These are phyloP conservation scores for Leishmania turanica DNA, from an alignment of 208 protist species.

Conservation along the genomic window DNA sequence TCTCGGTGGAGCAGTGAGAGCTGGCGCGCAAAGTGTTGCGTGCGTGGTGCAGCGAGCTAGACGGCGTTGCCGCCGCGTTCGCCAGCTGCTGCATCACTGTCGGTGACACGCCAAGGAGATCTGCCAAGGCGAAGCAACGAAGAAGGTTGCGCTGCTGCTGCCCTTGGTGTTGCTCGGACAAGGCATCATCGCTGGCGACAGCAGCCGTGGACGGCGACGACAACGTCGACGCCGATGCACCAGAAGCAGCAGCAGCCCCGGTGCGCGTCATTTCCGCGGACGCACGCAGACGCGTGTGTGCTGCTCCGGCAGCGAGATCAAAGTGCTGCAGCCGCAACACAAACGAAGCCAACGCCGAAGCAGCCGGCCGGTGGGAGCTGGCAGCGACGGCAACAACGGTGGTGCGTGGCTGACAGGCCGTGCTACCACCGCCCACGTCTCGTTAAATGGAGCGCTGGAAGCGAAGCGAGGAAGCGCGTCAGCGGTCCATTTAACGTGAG, in stretches of 20 bases:
- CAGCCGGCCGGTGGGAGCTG: not conserved
- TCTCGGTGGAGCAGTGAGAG: not conserved
- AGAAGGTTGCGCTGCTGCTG: slow-evolving; percentile 9
- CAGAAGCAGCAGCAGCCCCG: not conserved
- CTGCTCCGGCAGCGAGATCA: too few relatives aligned
- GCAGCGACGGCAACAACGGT: not conserved
- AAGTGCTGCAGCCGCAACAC: not conserved
- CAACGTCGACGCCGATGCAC: not conserved
- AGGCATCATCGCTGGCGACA: not conserved
- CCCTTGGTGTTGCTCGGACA: not conserved
- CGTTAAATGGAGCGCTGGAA: not conserved
- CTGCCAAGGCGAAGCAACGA: slow-evolving; percentile 23
- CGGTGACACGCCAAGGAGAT: slow-evolving; percentile 15
- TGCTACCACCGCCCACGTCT: not conserved
- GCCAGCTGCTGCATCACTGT: not conserved
- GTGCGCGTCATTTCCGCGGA: not conserved
- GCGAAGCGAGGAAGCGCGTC: too few relatives aligned
- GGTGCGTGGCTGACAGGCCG: not conserved
- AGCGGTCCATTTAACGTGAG: not conserved
- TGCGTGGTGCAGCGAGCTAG: not conserved
- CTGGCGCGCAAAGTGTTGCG: not conserved
- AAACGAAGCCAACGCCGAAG: not conserved
- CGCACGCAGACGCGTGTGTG: not conserved
- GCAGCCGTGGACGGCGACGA: not conserved
- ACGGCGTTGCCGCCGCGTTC: not conserved